Conservation (phyloP, 345 rosid genomes). For the Excoecaria cochinchinensis region DNA sequence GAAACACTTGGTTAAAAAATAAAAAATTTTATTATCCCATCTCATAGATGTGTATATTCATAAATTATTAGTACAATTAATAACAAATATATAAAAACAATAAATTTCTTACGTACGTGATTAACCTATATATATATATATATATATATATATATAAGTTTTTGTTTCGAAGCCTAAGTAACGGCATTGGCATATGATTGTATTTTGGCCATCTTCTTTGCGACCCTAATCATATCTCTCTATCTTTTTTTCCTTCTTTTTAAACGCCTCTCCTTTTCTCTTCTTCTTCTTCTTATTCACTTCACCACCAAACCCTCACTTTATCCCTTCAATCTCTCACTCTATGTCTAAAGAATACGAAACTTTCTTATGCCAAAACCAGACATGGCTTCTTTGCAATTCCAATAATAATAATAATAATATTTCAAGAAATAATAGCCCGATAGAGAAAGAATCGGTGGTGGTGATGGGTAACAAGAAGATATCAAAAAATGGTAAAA, state of each 20-base stretch:
- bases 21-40: too few species aligned
- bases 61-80: too few species aligned
- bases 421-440: neutral
- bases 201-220: slow-evolving; percentile 42
- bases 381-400: slow-evolving; percentile 36
- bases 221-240: slow-evolving; percentile 13
- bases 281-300: neutral
- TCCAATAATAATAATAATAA: slow-evolving; percentile 9
- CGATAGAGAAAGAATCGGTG: neutral
- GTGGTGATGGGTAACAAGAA: neutral
- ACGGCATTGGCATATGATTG: slow-evolving; percentile 65
- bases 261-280: slow-evolving; percentile 13
- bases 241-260: slow-evolving; percentile 24
- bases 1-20: too few species aligned
- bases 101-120: neutral
- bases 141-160: slow-evolving; percentile 16
- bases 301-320: neutral
- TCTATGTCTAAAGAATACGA: slow-evolving; percentile 27
- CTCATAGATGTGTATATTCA: too few species aligned
- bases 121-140: slow-evolving; percentile 7
- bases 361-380: slow-evolving; percentile 34
- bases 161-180: slow-evolving; percentile 39
- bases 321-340: neutral
- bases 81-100: too few species aligned
- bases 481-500: slow-evolving; percentile 7